These are phyloP conservation scores for Lepidium africanum DNA, from an alignment of 345 rosid species.

Conservation along the genomic window DNA sequence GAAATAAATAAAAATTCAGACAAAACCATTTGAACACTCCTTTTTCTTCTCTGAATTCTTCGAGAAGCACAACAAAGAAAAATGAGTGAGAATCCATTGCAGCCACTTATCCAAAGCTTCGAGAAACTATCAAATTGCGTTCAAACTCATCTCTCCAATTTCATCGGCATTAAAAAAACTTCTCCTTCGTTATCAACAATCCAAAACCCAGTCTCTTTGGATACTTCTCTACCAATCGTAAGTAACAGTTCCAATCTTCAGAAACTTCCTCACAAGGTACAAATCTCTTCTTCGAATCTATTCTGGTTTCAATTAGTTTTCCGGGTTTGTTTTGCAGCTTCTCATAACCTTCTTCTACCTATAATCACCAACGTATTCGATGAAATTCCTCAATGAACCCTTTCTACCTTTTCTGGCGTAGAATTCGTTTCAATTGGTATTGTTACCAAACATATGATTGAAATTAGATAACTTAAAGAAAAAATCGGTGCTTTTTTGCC, in stretches of 20 bases:
- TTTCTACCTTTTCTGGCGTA: neutral
- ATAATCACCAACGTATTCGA: conserved; percentile 37
- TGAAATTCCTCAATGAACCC: conserved; percentile 32
- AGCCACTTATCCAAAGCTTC: conserved; percentile 34
- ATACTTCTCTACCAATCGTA: conserved; percentile 26
- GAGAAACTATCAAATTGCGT: conserved; percentile 42
- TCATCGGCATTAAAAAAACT: conserved; percentile 20
- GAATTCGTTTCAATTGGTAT: neutral
- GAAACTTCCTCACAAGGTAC: conserved; percentile 42
- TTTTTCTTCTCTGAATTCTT: neutral
- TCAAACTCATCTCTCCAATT: conserved; percentile 50
- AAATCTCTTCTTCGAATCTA: neutral
- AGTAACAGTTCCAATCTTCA: conserved; percentile 1
- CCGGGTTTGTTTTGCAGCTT: neutral
- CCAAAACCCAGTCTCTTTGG: conserved; percentile 32
- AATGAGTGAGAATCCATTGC: conserved; percentile 54
- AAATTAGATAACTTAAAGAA: neutral
- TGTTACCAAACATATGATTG: neutral
- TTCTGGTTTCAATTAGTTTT: neutral
- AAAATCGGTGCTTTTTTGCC: neutral
- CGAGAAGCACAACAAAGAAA: neutral
- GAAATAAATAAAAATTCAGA: too few species aligned
- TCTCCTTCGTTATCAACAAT: neutral
- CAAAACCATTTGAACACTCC: neutral
- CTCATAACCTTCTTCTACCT: neutral